These are phyloP conservation scores for Lyophyllum shimeji DNA, from an alignment of 768 basidiomycete genomes.

Conservation along the genomic window DNA sequence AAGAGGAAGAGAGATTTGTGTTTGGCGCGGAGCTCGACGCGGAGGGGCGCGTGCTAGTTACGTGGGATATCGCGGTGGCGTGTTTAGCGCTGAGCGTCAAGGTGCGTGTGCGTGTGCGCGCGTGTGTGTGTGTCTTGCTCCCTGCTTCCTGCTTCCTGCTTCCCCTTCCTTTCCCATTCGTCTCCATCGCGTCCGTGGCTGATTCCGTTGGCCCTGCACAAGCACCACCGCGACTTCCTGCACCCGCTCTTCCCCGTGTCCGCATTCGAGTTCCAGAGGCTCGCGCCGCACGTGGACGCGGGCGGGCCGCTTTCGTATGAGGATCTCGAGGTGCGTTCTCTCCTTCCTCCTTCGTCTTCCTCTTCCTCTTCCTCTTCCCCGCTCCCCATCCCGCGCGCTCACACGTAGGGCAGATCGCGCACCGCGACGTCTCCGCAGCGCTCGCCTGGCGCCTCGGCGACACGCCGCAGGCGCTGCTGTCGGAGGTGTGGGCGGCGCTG, in stretches of 20 bases:
- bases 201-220: neutral
- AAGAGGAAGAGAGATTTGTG: neutral
- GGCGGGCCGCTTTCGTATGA: constrained; percentile 32
- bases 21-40: constrained; percentile 10
- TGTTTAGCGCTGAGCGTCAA: constrained; percentile 64
- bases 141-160: too few species aligned
- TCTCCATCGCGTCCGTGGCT: neutral
- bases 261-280: constrained; percentile 45
- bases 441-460: constrained; percentile 50
- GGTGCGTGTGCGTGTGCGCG: too few species aligned
- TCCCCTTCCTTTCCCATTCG: neutral
- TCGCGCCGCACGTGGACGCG: constrained; percentile 45
- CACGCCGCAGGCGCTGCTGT: constrained; percentile 54
- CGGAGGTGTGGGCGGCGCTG: constrained; percentile 58
- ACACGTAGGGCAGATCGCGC: constrained; percentile 40
- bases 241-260: constrained; percentile 53
- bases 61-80: constrained; percentile 60
- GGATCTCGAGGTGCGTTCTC: constrained; percentile 50
- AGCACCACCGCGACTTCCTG: constrained; percentile 68
- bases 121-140: too few species aligned
- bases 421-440: constrained; percentile 52
- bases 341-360: neutral
- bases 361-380: neutral
- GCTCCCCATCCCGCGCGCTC: too few species aligned
- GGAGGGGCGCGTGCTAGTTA: constrained; percentile 34